Percentiles rank a stretch among this genome's conserved stretches.
Conservation (phyloP, 805 yeast species). For the Pichia heedii region DNA sequence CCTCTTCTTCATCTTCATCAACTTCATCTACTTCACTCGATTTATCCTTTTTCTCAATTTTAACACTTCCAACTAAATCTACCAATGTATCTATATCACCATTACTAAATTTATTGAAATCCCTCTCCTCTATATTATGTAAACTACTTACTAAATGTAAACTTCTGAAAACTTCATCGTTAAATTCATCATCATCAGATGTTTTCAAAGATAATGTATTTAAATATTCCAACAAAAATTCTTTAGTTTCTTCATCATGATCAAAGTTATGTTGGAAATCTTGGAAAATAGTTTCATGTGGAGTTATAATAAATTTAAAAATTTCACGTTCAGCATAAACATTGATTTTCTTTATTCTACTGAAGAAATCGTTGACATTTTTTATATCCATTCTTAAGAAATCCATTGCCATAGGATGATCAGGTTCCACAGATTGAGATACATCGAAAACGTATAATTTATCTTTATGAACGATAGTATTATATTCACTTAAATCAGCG, state of each 20-base stretch:
- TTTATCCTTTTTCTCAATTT: slow-evolving; percentile 15
- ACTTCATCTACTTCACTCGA: slow-evolving; percentile 16
- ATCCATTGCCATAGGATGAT: slow-evolving; percentile 93
- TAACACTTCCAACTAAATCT: slow-evolving; percentile 43
- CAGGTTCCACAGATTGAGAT: slow-evolving; percentile 95
- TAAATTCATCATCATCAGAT: slow-evolving; percentile 42
- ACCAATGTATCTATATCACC: slow-evolving; percentile 77
- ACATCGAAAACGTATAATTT: slow-evolving; percentile 87
- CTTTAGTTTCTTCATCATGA: slow-evolving; percentile 32
- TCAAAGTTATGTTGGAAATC: slow-evolving; percentile 16
- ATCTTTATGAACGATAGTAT: slow-evolving; percentile 74
- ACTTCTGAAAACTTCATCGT: slow-evolving; percentile 84
- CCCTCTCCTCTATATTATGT: slow-evolving; percentile 83
- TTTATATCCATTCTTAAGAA: slow-evolving; percentile 96
- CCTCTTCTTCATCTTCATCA: slow-evolving; percentile 21
- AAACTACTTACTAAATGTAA: slow-evolving; percentile 68
- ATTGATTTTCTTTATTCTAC: slow-evolving; percentile 57
- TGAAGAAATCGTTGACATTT: slow-evolving; percentile 84
- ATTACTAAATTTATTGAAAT: slow-evolving; percentile 65
- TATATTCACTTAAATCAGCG: slow-evolving; percentile 95
- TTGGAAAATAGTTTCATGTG: slow-evolving; percentile 4
- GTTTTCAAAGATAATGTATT: slow-evolving; percentile 50
- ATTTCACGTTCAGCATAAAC: slow-evolving; percentile 76
- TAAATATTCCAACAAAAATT: slow-evolving; percentile 34
- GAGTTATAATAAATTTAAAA: slow-evolving; percentile 60